phyloP scores from a whole-genome alignment of 257 asterid genomes.

The Fraxinus excelsior region DNA sequence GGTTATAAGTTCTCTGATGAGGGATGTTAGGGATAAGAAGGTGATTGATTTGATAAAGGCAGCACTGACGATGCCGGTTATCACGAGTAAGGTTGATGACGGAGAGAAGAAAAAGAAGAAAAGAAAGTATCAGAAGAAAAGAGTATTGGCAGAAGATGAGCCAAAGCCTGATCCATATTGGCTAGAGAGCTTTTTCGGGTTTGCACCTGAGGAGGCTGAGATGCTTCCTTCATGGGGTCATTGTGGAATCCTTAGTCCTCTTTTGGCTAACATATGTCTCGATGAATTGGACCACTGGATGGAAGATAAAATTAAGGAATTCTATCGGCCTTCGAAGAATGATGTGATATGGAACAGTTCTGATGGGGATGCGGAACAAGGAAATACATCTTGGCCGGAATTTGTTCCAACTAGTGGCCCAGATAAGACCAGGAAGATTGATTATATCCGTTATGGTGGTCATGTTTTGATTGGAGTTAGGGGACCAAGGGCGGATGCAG shows the following conservation, averaged over 20 bases:
- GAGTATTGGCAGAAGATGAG: conserved; percentile 90
- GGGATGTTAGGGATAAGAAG: conserved; percentile 94
- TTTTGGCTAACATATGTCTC: conserved; percentile 80
- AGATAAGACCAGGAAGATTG: conserved; percentile 90
- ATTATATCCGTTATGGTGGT: conserved; percentile 89
- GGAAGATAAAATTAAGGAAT: conserved; percentile 85
- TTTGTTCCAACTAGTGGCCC: conserved; percentile 98
- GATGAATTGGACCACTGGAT: conserved; percentile 94
- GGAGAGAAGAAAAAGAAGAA: conserved; percentile 81
- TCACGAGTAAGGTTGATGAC: conserved; percentile 59
- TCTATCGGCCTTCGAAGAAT: conserved; percentile 74
- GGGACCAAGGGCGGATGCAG: conserved; percentile 98
- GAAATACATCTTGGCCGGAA: conserved; percentile 98
- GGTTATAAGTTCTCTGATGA: conserved; percentile 83
- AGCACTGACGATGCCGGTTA: conserved; percentile 78
- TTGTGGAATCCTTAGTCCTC: conserved; percentile 95
- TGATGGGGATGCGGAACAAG: conserved; percentile 82
- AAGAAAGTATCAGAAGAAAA: conserved; percentile 92
- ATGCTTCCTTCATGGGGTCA: conserved; percentile 94
- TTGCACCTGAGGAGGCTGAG: conserved; percentile 95
- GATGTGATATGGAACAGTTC: conserved; percentile 94
- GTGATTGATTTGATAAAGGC: conserved; percentile 88
- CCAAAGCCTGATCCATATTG: conserved; percentile 98
- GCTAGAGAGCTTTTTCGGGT: conserved; percentile 87
- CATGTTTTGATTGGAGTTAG: conserved; percentile 91